Conservation (phyloP, 176 grass and related monocot species). For the Juncus inflexus region DNA sequence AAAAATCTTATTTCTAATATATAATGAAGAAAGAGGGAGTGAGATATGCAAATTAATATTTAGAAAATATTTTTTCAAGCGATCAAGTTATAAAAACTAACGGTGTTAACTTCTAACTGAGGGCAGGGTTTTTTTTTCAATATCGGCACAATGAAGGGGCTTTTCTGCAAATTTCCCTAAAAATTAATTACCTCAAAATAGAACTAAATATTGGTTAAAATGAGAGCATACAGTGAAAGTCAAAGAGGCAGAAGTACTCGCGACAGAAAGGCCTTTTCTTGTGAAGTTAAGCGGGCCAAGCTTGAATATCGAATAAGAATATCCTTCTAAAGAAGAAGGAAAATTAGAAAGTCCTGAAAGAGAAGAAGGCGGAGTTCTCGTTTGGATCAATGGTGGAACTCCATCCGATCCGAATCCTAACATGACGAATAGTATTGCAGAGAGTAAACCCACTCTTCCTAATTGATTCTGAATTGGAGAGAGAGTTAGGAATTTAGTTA, state of each 20-base stretch:
- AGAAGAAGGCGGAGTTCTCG: constrained; percentile 75
- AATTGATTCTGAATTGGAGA: constrained; percentile 79
- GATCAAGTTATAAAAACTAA: too few relatives aligned
- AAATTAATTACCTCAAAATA: too few relatives aligned
- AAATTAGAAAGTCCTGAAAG: constrained; percentile 60
- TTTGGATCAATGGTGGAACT: constrained; percentile 60
- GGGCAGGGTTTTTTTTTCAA: too few relatives aligned
- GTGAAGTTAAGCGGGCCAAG: constrained; percentile 82
- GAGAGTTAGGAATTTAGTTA: background rate
- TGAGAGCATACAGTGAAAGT: constrained; percentile 70
- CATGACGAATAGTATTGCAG: constrained; percentile 91
- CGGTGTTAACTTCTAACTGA: too few relatives aligned
- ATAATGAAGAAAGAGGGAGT: too few relatives aligned
- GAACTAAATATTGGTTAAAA: constrained; percentile 7
- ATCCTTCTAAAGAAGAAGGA: constrained; percentile 62
- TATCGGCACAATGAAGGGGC: too few relatives aligned
- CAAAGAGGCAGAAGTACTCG: constrained; percentile 85
- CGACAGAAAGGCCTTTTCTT: constrained; percentile 87
- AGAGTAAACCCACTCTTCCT: constrained; percentile 85
- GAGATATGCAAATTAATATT: too few relatives aligned
- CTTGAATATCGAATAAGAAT: constrained; percentile 91
- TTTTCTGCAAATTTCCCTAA: too few relatives aligned
- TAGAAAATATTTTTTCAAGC: too few relatives aligned
- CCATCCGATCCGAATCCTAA: constrained; percentile 87
- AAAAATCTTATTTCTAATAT: too few relatives aligned